phyloP scores from a whole-genome alignment of 2,329 filamentous ascomycete genomes.

The Penicillium sp. region DNA sequence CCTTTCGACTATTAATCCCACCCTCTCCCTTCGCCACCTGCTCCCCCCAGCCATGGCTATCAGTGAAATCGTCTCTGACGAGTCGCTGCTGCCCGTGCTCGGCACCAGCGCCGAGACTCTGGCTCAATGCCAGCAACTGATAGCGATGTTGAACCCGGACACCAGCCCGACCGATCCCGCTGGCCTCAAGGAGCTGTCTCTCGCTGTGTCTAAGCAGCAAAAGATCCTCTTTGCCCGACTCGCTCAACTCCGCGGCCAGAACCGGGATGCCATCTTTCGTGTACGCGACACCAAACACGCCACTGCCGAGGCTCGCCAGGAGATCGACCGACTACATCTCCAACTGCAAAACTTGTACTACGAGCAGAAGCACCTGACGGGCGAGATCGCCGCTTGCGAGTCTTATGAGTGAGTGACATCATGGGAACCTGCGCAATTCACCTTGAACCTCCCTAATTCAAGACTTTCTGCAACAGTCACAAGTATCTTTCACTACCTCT shows the following conservation, averaged over 20 bases:
- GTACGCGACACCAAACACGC: slow-evolving; percentile 82
- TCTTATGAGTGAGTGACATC: slow-evolving; percentile 74
- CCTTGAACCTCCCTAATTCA: slow-evolving; percentile 7
- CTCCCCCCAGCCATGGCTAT: slow-evolving; percentile 51
- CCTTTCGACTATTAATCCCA: not conserved
- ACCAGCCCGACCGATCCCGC: slow-evolving; percentile 45
- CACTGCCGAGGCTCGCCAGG: slow-evolving; percentile 83
- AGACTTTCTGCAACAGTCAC: slow-evolving; percentile 51
- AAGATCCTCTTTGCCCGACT: slow-evolving; percentile 79
- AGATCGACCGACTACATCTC: slow-evolving; percentile 88
- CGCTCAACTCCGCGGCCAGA: slow-evolving; percentile 76
- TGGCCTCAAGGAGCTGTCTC: slow-evolving; percentile 53
- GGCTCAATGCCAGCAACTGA: slow-evolving; percentile 65
- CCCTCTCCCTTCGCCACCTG: slow-evolving; percentile 4
- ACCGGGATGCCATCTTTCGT: slow-evolving; percentile 77
- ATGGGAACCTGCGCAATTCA: not conserved
- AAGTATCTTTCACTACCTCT: slow-evolving; percentile 85
- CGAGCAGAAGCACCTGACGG: slow-evolving; percentile 85
- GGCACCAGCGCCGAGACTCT: slow-evolving; percentile 73
- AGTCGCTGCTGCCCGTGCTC: slow-evolving; percentile 67
- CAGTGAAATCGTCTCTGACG: slow-evolving; percentile 63
- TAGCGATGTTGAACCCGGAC: slow-evolving; percentile 59
- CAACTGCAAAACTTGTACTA: slow-evolving; percentile 96
- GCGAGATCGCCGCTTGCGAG: slow-evolving; percentile 88
- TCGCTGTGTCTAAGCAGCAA: slow-evolving; percentile 71